These are phyloP conservation scores for Aspergillus fijiensis DNA, from an alignment of 2,329 filamentous ascomycete species.

Conservation along the genomic window DNA sequence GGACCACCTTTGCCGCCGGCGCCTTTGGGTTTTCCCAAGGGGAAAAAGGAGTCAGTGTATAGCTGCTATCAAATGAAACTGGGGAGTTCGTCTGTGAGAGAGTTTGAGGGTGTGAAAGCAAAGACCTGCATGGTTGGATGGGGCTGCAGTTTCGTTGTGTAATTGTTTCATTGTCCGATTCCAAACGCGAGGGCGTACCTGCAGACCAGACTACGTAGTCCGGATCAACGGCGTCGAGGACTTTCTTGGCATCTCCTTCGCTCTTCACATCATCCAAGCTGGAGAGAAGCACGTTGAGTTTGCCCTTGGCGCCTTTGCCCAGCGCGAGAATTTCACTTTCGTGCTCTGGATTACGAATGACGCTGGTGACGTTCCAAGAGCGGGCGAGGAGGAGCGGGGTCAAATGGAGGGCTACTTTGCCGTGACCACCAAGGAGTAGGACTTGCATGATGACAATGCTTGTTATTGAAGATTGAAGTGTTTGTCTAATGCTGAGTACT, in stretches of 20 bases:
- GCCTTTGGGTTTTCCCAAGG: constrained; percentile 33
- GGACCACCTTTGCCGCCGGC: constrained; percentile 57
- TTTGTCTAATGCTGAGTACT: neutral
- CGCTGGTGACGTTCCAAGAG: constrained; percentile 73
- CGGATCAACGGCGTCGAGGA: constrained; percentile 52
- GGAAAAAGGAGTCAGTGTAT: neutral
- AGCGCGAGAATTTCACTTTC: constrained; percentile 62
- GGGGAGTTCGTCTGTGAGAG: neutral
- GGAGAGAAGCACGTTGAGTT: constrained; percentile 66
- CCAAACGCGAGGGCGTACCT: constrained; percentile 30
- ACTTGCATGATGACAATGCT: constrained; percentile 48
- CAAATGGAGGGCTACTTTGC: constrained; percentile 71
- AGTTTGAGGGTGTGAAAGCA: neutral
- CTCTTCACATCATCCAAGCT: constrained; percentile 70
- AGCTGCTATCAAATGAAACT: too few relatives aligned
- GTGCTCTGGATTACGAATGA: constrained; percentile 73
- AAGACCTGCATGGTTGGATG: neutral
- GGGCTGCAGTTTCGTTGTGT: neutral
- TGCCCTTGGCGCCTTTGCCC: constrained; percentile 58
- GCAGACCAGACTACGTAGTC: constrained; percentile 51
- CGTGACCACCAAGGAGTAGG: constrained; percentile 77
- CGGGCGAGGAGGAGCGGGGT: constrained; percentile 73
- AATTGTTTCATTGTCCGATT: neutral
- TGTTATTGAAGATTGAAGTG: too few relatives aligned
- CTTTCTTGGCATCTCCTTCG: constrained; percentile 59